Evolutionary conservation across 257 asterid genomes (phyloP), one percentile per base, ranked within the genome.

Genomic region (Forsythia suspensa): DNA sequence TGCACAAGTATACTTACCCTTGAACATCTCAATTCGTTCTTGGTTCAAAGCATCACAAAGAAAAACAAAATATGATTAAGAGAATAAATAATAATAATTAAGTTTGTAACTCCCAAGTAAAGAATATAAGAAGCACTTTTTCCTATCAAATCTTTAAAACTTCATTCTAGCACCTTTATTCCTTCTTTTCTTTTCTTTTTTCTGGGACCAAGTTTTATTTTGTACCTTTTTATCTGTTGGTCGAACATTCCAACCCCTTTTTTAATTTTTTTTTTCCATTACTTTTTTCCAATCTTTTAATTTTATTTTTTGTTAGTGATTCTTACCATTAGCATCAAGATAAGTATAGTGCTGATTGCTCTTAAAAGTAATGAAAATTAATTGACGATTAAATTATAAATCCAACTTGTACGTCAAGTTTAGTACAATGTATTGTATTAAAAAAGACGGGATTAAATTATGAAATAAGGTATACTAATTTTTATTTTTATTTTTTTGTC

Each of bases 311-410:
- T 24, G 2, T 36, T 21, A 9, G 2, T 77, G 73, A 40, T 83
- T 79, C 86, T 75, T 76, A 71, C 61, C 73, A 65, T 76, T 29
- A 46, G 68, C 78, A 13, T 21, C 81, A 83, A 83, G 86, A 52
- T 29, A 79, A 79, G 86, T 67, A 79, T 71, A 24, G 66, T 57
- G 21, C 8, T 18, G 24, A 20, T 57, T 57, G 66, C 52, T 10
- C 52, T 16, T 46, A 16, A 5, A 46, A 46, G 52, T 46, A 46
- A 46, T 18, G 52, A 46, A 3, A 46, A 46, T 46, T 46, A 46
- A 12, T 46, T 11, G 11, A 11, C 13, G 5, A 11, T 44, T 46
- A 16, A 46, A 4, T 46, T 48, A 4, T 48, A 48, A 13, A 48
- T 4, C 57, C 13, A 48, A 48, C 13, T 48, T 48, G 13, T 11